Conservation (phyloP, 2,329 filamentous ascomycete genomes). For the Fragosphaeria purpurea region DNA sequence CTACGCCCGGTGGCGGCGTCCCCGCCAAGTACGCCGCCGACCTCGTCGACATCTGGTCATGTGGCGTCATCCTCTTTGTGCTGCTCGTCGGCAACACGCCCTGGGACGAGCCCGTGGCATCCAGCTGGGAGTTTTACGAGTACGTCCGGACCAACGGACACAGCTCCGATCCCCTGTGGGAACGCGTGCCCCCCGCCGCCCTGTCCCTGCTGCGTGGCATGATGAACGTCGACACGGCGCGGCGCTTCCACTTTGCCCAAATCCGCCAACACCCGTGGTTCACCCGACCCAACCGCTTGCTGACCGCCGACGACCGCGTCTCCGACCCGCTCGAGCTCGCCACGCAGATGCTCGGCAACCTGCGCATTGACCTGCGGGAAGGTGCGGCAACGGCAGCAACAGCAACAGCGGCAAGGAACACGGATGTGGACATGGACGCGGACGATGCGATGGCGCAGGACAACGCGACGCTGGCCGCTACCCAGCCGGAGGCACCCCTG, state of each 20-base stretch:
- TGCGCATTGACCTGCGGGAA: slow-evolving; percentile 73
- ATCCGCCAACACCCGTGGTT: slow-evolving; percentile 93
- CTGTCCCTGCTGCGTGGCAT: slow-evolving; percentile 83
- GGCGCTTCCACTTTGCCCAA: slow-evolving; percentile 75
- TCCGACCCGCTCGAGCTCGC: slow-evolving; percentile 74
- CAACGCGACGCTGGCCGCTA: slow-evolving; percentile 2
- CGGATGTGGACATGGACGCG: slow-evolving; percentile 56
- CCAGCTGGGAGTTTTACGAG: slow-evolving; percentile 83
- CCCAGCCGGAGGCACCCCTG: slow-evolving; percentile 56
- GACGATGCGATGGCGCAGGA: slow-evolving; percentile 45
- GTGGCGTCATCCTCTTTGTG: slow-evolving; percentile 95
- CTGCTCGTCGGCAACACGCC: slow-evolving; percentile 92
- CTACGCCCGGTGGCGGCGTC: neutral
- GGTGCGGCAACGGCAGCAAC: slow-evolving; percentile 36
- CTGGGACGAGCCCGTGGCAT: slow-evolving; percentile 81
- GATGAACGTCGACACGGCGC: slow-evolving; percentile 68
- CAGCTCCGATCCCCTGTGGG: slow-evolving; percentile 79
- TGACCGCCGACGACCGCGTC: slow-evolving; percentile 63
- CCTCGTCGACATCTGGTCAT: slow-evolving; percentile 90
- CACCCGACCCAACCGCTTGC: slow-evolving; percentile 67
- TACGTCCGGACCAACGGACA: slow-evolving; percentile 72
- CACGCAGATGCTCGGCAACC: slow-evolving; percentile 87
- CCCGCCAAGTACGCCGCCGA: slow-evolving; percentile 62
- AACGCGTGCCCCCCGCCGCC: slow-evolving; percentile 60
- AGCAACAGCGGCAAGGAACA: slow-evolving; percentile 19